Evolutionary conservation across 768 basidiomycete genomes (phyloP), one percentile per base, ranked within the genome.

Genomic region (Lactarius akahatsu): DNA sequence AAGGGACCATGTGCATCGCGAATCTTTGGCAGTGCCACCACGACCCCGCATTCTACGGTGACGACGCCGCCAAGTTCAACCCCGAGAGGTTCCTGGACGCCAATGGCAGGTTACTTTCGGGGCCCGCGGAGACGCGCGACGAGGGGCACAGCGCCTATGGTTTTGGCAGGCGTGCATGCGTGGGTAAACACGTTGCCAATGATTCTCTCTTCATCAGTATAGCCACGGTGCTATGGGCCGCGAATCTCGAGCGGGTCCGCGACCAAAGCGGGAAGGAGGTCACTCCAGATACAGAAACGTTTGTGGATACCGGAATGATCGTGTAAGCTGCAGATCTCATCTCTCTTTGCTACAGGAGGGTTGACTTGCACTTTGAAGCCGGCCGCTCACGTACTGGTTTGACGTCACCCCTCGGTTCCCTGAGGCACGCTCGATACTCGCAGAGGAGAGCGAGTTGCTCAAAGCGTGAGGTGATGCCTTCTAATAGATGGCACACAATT

Each of bases 1-100:
- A 72, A 45, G 78, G 76, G 18, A 76, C 77, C 3, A 70, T 76
- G 3, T 70, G 78, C 30, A 57, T 76, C 30, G 66, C 70, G 7
- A 77, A 77, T 59, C 36, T 67, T 28, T 63, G 70, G 66, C 50
- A 47, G 4, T 47, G 62, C n/a, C 58, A 64, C 32, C 43, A 59
- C 13, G 52, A 62, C 30, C 45, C 63, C 13, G 40, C 61, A 15
- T n/a, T 55, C 15, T 71, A 63, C 30, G 69, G 65, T 11, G 38
- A 62, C 8, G 70, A 71, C 59, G 66, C 68, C 3, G 50, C 64
- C 4, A 45, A 20, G 11, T 71, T 72, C 69, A 56, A 65, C 32
- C 71, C 72, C 0, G 67, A 66, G 20, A 69, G 73, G 4, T 70
- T 60, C 57, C 63, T 71, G 10, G 65, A 68, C 59, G 45, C 43